Conservation (phyloP, 495 filamentous ascomycete genomes). For the Lentithecium fluviatile region DNA sequence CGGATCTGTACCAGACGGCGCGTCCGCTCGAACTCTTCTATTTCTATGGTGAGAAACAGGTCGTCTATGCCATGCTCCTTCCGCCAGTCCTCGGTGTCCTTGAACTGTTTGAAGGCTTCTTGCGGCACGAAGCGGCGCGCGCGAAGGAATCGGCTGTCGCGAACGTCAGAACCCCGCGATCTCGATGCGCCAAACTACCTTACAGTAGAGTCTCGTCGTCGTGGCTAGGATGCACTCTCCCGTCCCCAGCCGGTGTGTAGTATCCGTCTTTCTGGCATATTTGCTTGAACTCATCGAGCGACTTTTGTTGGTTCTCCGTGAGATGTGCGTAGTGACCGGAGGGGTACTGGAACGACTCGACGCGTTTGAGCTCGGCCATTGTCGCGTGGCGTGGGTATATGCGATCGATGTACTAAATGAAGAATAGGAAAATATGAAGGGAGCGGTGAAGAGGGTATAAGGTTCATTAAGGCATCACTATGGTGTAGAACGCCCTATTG, state of each 20-base stretch:
- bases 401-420: neutral
- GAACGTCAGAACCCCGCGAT: neutral
- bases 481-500: no score
- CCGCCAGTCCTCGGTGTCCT: constrained; percentile 85
- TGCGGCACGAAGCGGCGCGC: constrained; percentile 70
- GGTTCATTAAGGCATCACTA: no score
- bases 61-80: constrained; percentile 61
- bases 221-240: constrained; percentile 56
- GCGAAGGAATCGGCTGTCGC: constrained; percentile 69
- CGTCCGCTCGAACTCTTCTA: constrained; percentile 77
- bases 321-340: constrained; percentile 74
- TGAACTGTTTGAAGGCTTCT: constrained; percentile 80
- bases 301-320: constrained; percentile 62
- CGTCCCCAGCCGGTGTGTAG: constrained; percentile 56
- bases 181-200: constrained; percentile 35
- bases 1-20: constrained; percentile 69
- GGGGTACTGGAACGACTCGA: constrained; percentile 42
- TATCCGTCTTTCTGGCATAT: constrained; percentile 62
- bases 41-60: constrained; percentile 52
- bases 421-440: neutral
- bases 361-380: constrained; percentile 34
- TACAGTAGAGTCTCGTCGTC: constrained; percentile 82
- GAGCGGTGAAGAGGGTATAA: neutral
- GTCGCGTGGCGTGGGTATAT: neutral
- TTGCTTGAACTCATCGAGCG: constrained; percentile 66